A percentile compares a stretch with the other conserved stretches of the same genome.
Conservation (phyloP, 2,329 filamentous ascomycete species). For the Alternaria sp. region DNA sequence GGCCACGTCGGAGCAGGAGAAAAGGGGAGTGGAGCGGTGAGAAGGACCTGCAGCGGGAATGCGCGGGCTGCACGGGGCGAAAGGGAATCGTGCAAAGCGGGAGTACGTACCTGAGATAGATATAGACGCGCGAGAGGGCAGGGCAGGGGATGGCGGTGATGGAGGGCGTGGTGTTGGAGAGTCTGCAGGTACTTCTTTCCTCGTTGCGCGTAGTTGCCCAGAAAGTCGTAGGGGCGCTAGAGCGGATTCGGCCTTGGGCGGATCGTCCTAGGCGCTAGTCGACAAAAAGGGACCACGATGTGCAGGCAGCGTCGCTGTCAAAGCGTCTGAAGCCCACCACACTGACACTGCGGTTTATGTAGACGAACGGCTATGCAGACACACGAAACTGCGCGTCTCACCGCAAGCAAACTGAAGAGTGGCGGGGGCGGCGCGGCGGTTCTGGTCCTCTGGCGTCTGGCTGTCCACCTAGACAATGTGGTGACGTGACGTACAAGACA, state of each 20-base stretch:
- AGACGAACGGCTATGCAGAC: not conserved
- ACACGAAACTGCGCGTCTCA: not conserved
- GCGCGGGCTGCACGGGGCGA: conserved; percentile 27
- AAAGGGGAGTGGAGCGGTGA: conserved; percentile 46
- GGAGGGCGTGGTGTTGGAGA: conserved; percentile 39
- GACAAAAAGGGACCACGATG: conserved; percentile 21
- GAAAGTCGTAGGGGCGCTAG: conserved; percentile 37
- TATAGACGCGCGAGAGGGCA: conserved; percentile 26
- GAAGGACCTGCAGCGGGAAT: conserved; percentile 28
- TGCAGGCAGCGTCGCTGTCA: conserved; percentile 28
- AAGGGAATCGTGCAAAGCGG: conserved; percentile 15
- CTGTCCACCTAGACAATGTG: not conserved
- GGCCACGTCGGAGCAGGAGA: conserved; percentile 37
- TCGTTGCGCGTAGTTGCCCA: conserved; percentile 41
- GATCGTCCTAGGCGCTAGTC: conserved; percentile 21
- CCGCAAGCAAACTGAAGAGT: not conserved
- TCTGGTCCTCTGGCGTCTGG: not conserved
- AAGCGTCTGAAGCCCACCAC: conserved; percentile 11
- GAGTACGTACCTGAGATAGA: conserved; percentile 43
- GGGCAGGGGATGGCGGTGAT: conserved; percentile 38
- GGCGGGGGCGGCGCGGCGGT: not conserved
- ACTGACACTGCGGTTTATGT: conserved; percentile 12
- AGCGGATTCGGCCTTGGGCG: conserved; percentile 27
- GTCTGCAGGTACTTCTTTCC: conserved; percentile 47
- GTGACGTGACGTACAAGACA: conserved; percentile 6